Conservation (phyloP, 441 rosid species). For the Eruca vesicaria region DNA sequence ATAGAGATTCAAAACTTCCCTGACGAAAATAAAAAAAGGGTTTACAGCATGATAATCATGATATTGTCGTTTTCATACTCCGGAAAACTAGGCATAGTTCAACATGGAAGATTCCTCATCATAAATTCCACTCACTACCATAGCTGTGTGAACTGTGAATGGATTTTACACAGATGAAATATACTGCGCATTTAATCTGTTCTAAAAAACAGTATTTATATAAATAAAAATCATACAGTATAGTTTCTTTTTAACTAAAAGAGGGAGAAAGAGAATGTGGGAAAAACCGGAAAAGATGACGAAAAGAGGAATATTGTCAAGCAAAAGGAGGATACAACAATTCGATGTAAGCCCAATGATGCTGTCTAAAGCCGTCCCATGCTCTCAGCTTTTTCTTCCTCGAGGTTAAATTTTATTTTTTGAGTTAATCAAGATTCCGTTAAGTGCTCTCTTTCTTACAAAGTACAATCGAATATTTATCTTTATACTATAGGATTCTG, state of each 20-base stretch:
- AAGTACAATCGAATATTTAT: not conserved
- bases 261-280: slow-evolving; percentile 12
- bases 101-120: slow-evolving; percentile 10
- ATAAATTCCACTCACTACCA: slow-evolving; percentile 13
- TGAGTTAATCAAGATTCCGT: not conserved
- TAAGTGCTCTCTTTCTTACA: not conserved
- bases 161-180: not conserved
- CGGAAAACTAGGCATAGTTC: slow-evolving; percentile 27
- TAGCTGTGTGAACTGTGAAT: not conserved
- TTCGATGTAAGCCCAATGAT: slow-evolving; percentile 32
- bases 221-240: not conserved
- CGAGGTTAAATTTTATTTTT: slow-evolving; percentile 11
- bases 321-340: slow-evolving; percentile 19
- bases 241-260: slow-evolving; percentile 13
- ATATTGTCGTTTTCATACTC: slow-evolving; percentile 27
- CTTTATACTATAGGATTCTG: slow-evolving; percentile 9
- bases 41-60: not conserved
- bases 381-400: slow-evolving; percentile 36
- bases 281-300: not conserved
- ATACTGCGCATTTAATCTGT: not conserved
- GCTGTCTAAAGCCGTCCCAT: slow-evolving; percentile 29
- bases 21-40: not conserved
- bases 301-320: not conserved
- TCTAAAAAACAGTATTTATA: too few relatives aligned
- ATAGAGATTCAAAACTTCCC: not conserved